Conservation (phyloP, 305 asterid genomes). For the Fraxinus albicans region DNA sequence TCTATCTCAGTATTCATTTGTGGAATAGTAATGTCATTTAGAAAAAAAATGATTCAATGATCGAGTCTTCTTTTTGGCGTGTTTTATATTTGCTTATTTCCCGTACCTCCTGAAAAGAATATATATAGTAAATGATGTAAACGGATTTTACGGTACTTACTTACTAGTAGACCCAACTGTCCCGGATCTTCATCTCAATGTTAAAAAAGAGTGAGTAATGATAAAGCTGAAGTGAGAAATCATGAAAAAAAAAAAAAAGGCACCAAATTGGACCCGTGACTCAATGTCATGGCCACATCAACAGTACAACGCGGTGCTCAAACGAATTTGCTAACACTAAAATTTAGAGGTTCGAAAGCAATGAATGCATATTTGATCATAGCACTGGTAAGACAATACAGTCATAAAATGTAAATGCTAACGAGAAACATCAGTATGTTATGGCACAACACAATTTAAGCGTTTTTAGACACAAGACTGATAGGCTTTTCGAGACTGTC, state of each 20-base stretch:
- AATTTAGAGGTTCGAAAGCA: not conserved
- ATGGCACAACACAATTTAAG: not conserved
- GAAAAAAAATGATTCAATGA: not conserved
- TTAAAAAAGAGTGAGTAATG: not conserved
- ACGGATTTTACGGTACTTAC: not conserved
- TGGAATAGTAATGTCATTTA: not conserved
- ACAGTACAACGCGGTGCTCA: not conserved
- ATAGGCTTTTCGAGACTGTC: not conserved
- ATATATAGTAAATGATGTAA: not conserved
- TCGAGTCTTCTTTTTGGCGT: not conserved
- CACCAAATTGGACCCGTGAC: not conserved
- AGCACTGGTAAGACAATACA: not conserved
- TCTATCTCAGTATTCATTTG: not conserved
- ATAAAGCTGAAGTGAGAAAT: not conserved
- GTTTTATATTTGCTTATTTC: not conserved
- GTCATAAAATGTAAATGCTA: not conserved
- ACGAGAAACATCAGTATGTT: not conserved
- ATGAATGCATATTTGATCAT: not conserved
- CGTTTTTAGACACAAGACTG: not conserved
- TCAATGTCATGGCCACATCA: not conserved
- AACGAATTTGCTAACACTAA: not conserved
- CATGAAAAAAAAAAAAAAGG: not conserved
- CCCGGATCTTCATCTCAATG: not conserved
- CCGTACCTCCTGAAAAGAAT: not conserved
- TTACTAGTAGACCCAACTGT: not conserved